Evolutionary conservation across 352 stramenopile genomes (phyloP), one percentile per base, ranked within the genome.

Genomic region (Albugo candida): DNA sequence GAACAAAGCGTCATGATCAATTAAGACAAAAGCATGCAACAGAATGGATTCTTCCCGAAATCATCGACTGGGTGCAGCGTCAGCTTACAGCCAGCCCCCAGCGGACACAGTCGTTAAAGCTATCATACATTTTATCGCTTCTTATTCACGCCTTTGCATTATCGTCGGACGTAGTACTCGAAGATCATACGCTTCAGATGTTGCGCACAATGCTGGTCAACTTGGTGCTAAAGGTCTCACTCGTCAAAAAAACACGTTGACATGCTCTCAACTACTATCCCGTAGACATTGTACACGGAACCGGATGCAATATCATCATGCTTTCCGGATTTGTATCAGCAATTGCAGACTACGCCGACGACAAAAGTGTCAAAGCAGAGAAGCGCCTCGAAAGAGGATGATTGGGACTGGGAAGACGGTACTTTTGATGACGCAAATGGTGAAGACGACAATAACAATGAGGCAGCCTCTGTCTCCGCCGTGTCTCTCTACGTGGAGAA

Each of bases 161-260:
- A 0, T 81, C 71, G 0, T 63, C 60, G 14, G 63, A 54, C 17
- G 54, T 57, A 27, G 47, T 52, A 0, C 20, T 81, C 17, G 73
- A 85, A 52, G 64, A 79, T n/a, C 81, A 79, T 24, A 81, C 67
- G 16, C 38, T 79, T 1, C 61, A 83, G 45, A 77, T 85, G 67
- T 63, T 81, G 8, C 49, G 68, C 36, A 74, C 70, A 31, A 59
- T 66, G 42, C 48, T 81, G 14, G 60, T 53, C 41, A 65, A 78
- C 12, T 63, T 36, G 21, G 36, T 78, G 36, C 18, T 78, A 5
- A 55, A 77, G 70, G 73, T 82, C 62, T 24, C 24, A 10, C 24
- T 8, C 3, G 8, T 8, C 3, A 3, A 31, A 31, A 10, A 8
- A 10, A 31, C 3, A 31, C 3, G 3, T 31, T 31, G 24, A 31